Evolutionary conservation across 2,329 filamentous ascomycete genomes (phyloP).

Genomic region (Raffaelea ambrosiae): DNA sequence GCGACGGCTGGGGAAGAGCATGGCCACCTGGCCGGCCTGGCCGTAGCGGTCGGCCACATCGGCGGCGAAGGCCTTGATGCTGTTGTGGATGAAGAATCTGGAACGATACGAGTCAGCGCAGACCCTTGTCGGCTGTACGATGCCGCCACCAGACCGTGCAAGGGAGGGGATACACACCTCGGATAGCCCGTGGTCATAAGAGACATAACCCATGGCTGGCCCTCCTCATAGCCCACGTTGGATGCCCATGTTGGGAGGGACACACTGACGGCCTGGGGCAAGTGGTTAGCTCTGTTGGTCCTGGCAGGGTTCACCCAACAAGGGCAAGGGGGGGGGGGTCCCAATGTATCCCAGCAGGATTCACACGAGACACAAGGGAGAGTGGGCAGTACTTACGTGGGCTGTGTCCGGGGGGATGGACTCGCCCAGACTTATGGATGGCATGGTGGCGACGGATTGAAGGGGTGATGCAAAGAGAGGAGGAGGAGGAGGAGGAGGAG

Average conservation of each 20-base stretch:
- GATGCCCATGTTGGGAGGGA: slow-evolving; percentile 88
- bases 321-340: too few species aligned
- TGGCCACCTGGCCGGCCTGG: slow-evolving; percentile 54
- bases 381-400: slow-evolving; percentile 49
- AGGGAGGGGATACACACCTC: slow-evolving; percentile 40
- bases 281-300: not conserved
- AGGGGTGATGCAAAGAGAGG: not conserved
- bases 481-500: not conserved
- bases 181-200: slow-evolving; percentile 90
- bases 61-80: slow-evolving; percentile 63
- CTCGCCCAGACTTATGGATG: slow-evolving; percentile 45
- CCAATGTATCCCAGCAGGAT: too few species aligned
- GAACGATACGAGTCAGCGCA: not conserved
- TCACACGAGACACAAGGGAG: not conserved
- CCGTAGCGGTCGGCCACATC: slow-evolving; percentile 61
- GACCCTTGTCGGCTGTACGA: too few species aligned
- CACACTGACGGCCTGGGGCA: slow-evolving; percentile 76
- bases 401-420: slow-evolving; percentile 70
- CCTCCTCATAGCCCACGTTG: slow-evolving; percentile 92
- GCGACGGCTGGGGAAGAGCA: slow-evolving; percentile 69
- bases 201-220: slow-evolving; percentile 73
- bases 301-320: too few species aligned
- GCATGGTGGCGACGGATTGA: slow-evolving; percentile 3
- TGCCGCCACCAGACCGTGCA: too few species aligned
- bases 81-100: slow-evolving; percentile 87